Base-by-base conservation (phyloP, 2,329 filamentous ascomycete genomes). In the Talaromyces verruculosus region DNA sequence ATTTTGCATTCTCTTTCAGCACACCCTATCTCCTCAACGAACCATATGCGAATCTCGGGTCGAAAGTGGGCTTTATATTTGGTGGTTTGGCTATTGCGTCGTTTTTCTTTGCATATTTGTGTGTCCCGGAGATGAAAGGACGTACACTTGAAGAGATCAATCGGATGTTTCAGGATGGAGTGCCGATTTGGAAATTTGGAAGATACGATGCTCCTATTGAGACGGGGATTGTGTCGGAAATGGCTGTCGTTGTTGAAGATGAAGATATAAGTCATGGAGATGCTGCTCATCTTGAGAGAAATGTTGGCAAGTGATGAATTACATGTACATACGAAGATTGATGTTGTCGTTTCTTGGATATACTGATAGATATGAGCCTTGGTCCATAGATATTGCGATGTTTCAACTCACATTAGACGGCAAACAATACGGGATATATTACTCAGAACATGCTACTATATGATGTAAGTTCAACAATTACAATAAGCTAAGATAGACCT, bases 21-120 rank as follows among this genome's bases (percentile, higher is more conserved):
- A 72, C 79, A 13, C 79, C 78, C 0, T 80, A 80, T 65, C 73
- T 80, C 19, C 70, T 78, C 7, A 73, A 79, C 64, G 69, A 70
- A 15, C 74, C 73, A 10, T 77, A 78, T 33, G 77, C 76, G 2
- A 70, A 71, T 33, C 72, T 80, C 8, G 73, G 74, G 0, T 70
- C 74, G 8, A 78, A 78, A 63, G 73, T 79, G 2, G 77, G 76
- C 13, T 79, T 79, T 61, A 75, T 79, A 60, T 79, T 75, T 51
- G 77, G 75, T 2, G 65, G 70, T 22, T 67, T 75, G 28, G 69
- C 73, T 8, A 64, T 73, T 25, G 30, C 67, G 7, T 68, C 66
- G 39, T 66, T 68, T 13, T 11, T 69, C 4, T 71, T 73, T 57
- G 68, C 72, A 19, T 73, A 68, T 53, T 71, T 72, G 63, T 72